Evolutionary conservation across 2,329 filamentous ascomycete species (phyloP).

Genomic region (Hypoxylon sp.): DNA sequence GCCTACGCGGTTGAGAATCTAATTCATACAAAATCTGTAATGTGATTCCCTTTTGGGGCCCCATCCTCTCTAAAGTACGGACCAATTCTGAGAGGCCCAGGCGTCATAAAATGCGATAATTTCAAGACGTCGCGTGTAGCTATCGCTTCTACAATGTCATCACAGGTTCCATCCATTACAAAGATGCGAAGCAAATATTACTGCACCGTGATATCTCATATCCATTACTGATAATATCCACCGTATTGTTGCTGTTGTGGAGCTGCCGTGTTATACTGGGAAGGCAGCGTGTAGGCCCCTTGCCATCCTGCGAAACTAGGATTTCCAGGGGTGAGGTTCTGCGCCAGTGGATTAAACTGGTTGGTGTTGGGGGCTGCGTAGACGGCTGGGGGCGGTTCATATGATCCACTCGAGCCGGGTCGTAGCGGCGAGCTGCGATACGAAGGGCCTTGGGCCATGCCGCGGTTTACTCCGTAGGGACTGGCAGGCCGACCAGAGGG

Average conservation of each 20-base stretch:
- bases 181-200: not conserved
- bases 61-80: conserved; percentile 1
- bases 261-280: conserved; percentile 32
- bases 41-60: conserved; percentile 6
- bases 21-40: not conserved
- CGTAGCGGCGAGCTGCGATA: conserved; percentile 69
- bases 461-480: conserved; percentile 60
- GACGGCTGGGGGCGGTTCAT: conserved; percentile 59
- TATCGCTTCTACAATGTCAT: conserved; percentile 6
- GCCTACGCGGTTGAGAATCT: not conserved
- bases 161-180: conserved; percentile 11
- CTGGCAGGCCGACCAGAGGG: conserved; percentile 61
- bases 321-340: conserved; percentile 40
- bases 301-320: conserved; percentile 49
- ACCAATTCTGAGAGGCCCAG: not conserved
- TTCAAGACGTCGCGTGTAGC: conserved; percentile 12
- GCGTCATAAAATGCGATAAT: conserved; percentile 28
- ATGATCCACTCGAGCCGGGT: conserved; percentile 62
- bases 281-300: conserved; percentile 39
- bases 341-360: conserved; percentile 50
- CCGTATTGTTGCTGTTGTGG: conserved; percentile 38
- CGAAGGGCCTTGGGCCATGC: conserved; percentile 58
- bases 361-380: conserved; percentile 51
- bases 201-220: not conserved
- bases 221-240: conserved; percentile 29